Base-by-base conservation (phyloP, 2,329 filamentous ascomycete species). In the Elsinoe necatrix region DNA sequence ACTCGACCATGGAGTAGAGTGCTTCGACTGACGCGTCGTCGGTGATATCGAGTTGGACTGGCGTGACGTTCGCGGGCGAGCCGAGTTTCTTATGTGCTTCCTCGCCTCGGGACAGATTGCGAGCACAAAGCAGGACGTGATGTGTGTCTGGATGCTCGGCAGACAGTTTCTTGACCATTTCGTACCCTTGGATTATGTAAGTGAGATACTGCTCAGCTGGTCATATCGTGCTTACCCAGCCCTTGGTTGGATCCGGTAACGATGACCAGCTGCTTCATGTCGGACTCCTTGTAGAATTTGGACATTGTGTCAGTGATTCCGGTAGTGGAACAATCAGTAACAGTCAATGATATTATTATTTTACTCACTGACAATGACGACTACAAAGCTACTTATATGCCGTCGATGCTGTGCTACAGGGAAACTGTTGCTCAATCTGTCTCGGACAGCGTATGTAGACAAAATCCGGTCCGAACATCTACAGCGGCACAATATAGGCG, bases 11-110 rank as follows among this genome's bases (percentile, higher is more conserved):
- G 4, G 56, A 25, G 21, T 31, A 31, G 1, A 57, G 57, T n/a
- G 29, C n/a, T 9, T 20, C 29, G 29, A 60, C 54, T 8, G 58
- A 60, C 4, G 29, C 41, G 12, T 60, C 56, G 52, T 47, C n/a
- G 11, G 41, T 55, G 35, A 60, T 39, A 31, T 60, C 56, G 14
- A 60, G 56, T 25, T 58, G 56, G 12, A 60, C 35, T 5, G 56
- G 25, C 4, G 55, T 31, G 11, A 59, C 25, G 20, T 47, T 45
- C 2, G 16, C 9, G 2, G 51, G 51, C 5, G 51, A 54, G 35
- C 51, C 51, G 16, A 54, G 21, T 3, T 29, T 35, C 16, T 18
- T 27, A 34, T 37, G 29, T 5, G 51, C 51, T 20, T 35, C n/a
- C 27, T 54, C 31, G 31, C 29, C 51, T 21, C 31, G 29, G 34